Percentiles rank a stretch among this genome's conserved stretches.
Conservation (phyloP, 2,329 filamentous ascomycete genomes). For the Neofusicoccum sp. region DNA sequence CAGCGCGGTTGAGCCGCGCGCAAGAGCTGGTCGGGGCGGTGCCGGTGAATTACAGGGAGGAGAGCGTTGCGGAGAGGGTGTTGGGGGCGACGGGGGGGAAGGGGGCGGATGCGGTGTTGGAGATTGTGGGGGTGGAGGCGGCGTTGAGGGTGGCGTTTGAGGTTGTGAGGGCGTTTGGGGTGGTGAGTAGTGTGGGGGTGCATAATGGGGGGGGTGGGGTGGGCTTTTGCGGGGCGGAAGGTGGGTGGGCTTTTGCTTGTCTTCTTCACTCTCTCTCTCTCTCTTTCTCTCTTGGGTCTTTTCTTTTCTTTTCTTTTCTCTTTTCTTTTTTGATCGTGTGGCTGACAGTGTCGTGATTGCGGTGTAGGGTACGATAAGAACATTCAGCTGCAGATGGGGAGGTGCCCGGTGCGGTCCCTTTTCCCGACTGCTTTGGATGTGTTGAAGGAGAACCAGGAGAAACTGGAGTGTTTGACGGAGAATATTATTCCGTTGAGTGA, state of each 20-base stretch:
- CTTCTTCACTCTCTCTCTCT: too few species aligned
- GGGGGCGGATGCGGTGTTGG: slow-evolving; percentile 79
- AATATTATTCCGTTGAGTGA: slow-evolving; percentile 51
- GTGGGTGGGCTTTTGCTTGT: too few species aligned
- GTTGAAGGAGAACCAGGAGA: slow-evolving; percentile 48
- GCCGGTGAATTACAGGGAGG: slow-evolving; percentile 74
- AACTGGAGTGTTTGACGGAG: slow-evolving; percentile 47
- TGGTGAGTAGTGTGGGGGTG: slow-evolving; percentile 52
- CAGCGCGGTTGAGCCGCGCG: slow-evolving; percentile 71
- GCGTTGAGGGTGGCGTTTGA: slow-evolving; percentile 50
- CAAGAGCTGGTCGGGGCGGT: slow-evolving; percentile 68
- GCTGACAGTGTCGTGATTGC: slow-evolving; percentile 44
- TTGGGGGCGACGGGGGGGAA: slow-evolving; percentile 73
- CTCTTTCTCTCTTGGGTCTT: not conserved
- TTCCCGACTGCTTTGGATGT: slow-evolving; percentile 47
- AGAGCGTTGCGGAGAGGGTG: slow-evolving; percentile 65
- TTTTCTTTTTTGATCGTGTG: not conserved
- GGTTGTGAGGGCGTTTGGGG: slow-evolving; percentile 49
- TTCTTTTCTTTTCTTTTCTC: not conserved
- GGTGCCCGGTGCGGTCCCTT: slow-evolving; percentile 50
- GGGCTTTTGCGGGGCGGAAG: not conserved
- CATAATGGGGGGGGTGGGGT: slow-evolving; percentile 41
- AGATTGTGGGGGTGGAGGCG: slow-evolving; percentile 49
- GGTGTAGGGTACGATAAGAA: slow-evolving; percentile 51
- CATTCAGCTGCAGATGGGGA: slow-evolving; percentile 48